These are phyloP conservation scores for Pythium insidiosum DNA, from an alignment of 352 stramenopile genomes.

Conservation along the genomic window DNA sequence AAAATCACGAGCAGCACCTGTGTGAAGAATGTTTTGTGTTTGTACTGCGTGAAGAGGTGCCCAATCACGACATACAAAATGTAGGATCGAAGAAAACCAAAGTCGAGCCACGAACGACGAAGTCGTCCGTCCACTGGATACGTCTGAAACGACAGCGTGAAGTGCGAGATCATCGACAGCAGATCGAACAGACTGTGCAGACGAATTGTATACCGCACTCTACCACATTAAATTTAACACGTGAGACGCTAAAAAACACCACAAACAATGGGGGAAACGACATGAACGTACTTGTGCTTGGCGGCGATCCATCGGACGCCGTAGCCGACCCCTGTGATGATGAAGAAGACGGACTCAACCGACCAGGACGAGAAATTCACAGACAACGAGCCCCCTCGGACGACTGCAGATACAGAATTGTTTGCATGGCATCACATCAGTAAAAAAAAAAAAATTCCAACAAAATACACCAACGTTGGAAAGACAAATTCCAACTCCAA, in stretches of 20 bases:
- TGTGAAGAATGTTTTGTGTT: constrained; percentile 73
- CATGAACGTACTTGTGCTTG: constrained; percentile 65
- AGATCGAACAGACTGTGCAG: constrained; percentile 77
- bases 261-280: not conserved
- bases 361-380: constrained; percentile 80
- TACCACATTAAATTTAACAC: too few species aligned
- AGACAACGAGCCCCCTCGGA: constrained; percentile 50
- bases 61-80: constrained; percentile 78
- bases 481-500: constrained; percentile 6
- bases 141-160: constrained; percentile 70
- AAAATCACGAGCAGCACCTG: constrained; percentile 76
- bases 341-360: constrained; percentile 68
- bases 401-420: constrained; percentile 33
- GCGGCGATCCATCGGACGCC: constrained; percentile 65
- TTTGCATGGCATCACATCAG: too few species aligned
- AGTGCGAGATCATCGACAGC: constrained; percentile 77
- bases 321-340: constrained; percentile 64
- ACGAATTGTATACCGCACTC: constrained; percentile 47
- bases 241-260: constrained; percentile 1
- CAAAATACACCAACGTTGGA: constrained; percentile 4
- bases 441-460: not conserved
- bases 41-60: constrained; percentile 57
- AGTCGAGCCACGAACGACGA: constrained; percentile 77
- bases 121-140: constrained; percentile 34
- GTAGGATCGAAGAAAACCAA: constrained; percentile 81